Evolutionary conservation across 805 yeast species (phyloP), one percentile per base, ranked within the genome.

Genomic region (Sungouiozyma intestinalis): DNA sequence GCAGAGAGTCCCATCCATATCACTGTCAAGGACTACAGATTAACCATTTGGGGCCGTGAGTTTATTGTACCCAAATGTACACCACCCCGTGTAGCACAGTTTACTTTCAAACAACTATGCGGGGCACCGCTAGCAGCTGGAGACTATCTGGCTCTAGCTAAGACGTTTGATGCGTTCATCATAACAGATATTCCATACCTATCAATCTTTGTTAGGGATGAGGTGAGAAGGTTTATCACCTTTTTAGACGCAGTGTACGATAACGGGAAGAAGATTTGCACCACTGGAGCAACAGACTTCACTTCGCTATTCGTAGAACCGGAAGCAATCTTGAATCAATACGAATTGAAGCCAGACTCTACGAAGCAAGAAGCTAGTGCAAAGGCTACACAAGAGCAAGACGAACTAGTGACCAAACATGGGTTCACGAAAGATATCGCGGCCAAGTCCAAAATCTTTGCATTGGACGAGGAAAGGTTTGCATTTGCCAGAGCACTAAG

Each of bases 171-270:
- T 41, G 75, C 87, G 5, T 81, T 87, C 49, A 78, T 92, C n/a
- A 73, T 92, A 38, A 86, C 97, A 0, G 97, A 92, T 57, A 87
- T 92, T 35, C 98, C 98, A 9, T 79, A 79, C 47, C 64, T 92
- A 54, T 77, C 94, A 16, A 71, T 82, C 11, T 73, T 81, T 50
- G 81, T 77, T 38, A 73, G 95, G 48, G 97, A 92, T 54, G 73
- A 81, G 49, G 85, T 88, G 18, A 73, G 97, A 55, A 69, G 98
- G 52, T 90, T 92, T 57, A 92, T 92, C 60, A 92, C 95, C 0
- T 92, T 92, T 53, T 64, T 92, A 42, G 98, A 92, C 61, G 97
- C 98, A 0, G 94, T 88, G 3, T 92, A 92, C 60, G 97, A 92
- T 61, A 81, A 81, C 42, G 88, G 85, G 51, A 84, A 94, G 8